Base-by-base conservation (phyloP, 108 stramenopile genomes). In the Nitzschia sp. region DNA sequence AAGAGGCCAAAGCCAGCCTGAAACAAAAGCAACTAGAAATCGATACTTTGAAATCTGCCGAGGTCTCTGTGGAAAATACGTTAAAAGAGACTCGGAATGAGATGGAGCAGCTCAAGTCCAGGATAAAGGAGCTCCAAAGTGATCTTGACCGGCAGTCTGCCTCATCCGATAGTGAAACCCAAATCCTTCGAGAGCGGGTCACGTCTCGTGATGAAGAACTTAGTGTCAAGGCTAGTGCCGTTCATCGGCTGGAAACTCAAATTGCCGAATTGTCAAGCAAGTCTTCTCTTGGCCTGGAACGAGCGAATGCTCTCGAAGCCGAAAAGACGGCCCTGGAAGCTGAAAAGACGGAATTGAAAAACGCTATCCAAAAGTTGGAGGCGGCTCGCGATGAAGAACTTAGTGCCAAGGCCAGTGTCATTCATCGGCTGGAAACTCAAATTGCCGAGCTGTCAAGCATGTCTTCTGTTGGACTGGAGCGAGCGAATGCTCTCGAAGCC, bases 321-420 rank as follows among this genome's bases (percentile, higher is more conserved):
- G n/a, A n/a, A n/a, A n/a, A n/a, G n/a, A n/a, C n/a, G n/a, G 38
- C 13, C 38, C 48, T 66, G 18, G 23, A 56, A 9, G 21, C 35
- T 6, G 67, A 68, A 23, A 68, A 68, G n/a, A 25, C 30, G n/a
- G 5, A 23, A 35, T n/a, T 68, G 36, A 36, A 38, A 25, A 33
- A 23, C 23, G 25, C 13, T 38, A 23, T 56, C 1, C 28, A 51
- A 17, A 51, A 51, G n/a, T 19, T 51, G 45, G 45, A 54, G 29
- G 23, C 31, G 23, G 28, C 58, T 3, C 23, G 33, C 15, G 61
- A 62, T 62, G 36, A 25, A 2, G 61, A 62, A 25, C 21, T 62
- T 8, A 45, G 32, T 9, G 42, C 31, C n/a, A 42, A 62, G 26
- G 15, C 36, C 1, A 25, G 21, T 42, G 27, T 9, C 8, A 45